phyloP scores from a whole-genome alignment of 1,139 yeast genomes.

The Hyphopichia burtonii region DNA sequence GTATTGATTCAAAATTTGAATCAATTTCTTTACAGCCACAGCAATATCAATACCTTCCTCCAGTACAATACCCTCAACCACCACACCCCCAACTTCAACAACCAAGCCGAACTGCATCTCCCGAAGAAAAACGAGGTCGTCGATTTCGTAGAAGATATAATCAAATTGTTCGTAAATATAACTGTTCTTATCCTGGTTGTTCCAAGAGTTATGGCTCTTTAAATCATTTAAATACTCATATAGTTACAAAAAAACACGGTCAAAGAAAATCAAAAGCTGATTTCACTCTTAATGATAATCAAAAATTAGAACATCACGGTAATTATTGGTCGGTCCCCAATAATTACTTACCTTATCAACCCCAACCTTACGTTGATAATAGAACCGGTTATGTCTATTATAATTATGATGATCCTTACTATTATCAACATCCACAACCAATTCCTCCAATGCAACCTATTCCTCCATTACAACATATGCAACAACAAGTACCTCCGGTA shows the following conservation, averaged over 20 bases:
- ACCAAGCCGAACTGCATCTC: not conserved
- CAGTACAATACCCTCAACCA: not conserved
- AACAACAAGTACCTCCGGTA: not conserved
- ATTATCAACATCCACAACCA: not conserved
- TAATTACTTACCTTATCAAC: not conserved
- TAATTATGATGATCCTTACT: not conserved
- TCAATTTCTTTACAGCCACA: slow-evolving; percentile 2
- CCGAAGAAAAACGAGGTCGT: slow-evolving; percentile 25
- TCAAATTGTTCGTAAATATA: slow-evolving; percentile 67
- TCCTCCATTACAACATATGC: slow-evolving; percentile 1
- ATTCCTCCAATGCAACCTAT: not conserved
- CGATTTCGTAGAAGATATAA: slow-evolving; percentile 67
- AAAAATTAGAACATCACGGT: slow-evolving; percentile 9
- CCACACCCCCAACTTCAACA: not conserved
- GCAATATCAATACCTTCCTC: not conserved
- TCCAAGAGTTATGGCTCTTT: slow-evolving; percentile 73
- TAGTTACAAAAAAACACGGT: slow-evolving; percentile 71
- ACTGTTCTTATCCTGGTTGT: slow-evolving; percentile 61
- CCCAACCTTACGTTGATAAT: not conserved
- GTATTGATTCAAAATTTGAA: slow-evolving; percentile 1
- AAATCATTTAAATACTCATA: slow-evolving; percentile 77
- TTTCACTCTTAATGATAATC: slow-evolving; percentile 33
- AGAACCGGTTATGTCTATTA: not conserved
- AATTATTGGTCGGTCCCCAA: slow-evolving; percentile 26
- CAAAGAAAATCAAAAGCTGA: slow-evolving; percentile 67